Conservation (phyloP, 345 rosid species). For the Bretschneidera sinensis region DNA sequence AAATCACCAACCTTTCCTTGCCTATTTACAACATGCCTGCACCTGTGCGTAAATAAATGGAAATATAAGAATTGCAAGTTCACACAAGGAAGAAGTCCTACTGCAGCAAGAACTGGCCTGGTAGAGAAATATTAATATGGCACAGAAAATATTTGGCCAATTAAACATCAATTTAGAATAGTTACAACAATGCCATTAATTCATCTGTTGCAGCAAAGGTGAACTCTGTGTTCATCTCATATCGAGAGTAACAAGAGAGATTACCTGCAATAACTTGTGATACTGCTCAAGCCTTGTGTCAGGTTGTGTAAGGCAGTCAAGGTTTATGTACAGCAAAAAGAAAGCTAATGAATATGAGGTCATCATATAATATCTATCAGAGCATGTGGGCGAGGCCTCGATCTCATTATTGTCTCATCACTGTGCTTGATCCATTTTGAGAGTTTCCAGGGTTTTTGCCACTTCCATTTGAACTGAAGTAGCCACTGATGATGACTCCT, state of each 20-base stretch:
- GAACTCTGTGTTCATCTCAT: background rate
- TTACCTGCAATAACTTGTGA: slow-evolving; percentile 25
- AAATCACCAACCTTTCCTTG: slow-evolving; percentile 17
- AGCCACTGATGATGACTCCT: slow-evolving; percentile 89
- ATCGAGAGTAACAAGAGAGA: background rate
- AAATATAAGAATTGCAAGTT: background rate
- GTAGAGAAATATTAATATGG: background rate
- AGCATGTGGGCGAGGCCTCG: slow-evolving; percentile 43
- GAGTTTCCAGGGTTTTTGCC: slow-evolving; percentile 92
- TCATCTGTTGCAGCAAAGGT: background rate
- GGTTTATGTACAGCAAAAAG: slow-evolving; percentile 20
- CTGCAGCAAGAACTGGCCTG: background rate
- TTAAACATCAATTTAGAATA: too few relatives aligned
- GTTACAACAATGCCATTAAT: background rate
- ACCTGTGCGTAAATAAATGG: background rate
- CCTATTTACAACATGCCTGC: slow-evolving; percentile 22
- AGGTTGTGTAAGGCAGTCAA: slow-evolving; percentile 16
- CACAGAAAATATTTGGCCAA: too few relatives aligned
- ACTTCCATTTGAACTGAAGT: slow-evolving; percentile 84
- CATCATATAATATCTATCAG: slow-evolving; percentile 27
- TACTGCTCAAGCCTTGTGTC: slow-evolving; percentile 14
- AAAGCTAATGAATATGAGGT: slow-evolving; percentile 8
- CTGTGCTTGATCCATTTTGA: slow-evolving; percentile 77
- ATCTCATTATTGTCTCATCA: slow-evolving; percentile 52
- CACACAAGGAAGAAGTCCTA: background rate